Base-by-base conservation (phyloP, 176 grass and related monocot species). In the Eleusine indica region DNA sequence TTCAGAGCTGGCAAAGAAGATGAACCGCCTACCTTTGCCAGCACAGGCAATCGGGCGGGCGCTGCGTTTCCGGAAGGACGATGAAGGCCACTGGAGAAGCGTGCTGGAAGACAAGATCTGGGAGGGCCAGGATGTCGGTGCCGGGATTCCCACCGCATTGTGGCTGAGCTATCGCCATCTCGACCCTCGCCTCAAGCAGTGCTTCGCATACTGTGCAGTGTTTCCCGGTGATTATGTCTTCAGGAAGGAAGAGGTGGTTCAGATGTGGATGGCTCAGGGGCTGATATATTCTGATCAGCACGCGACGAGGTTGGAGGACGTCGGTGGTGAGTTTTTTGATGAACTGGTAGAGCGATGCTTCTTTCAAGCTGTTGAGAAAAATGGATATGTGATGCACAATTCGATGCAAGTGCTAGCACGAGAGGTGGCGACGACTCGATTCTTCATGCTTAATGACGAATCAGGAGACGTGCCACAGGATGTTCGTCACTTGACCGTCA, bases 151-250 rank as follows among this genome's bases (percentile, higher is more conserved):
- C 2, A 75, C 69, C 7, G 87, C 81, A 1, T 4, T 88, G 81
- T 88, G 81, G 81, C 75, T 88, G 75, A 68, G 81, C 81, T 88
- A 88, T 17, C 87, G 71, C 7, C 87, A 84, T 51, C 87, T 88
- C 1, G 81, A 88, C 11, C 81, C 87, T 17, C 81, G 75, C 60
- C 87, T 88, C 61, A 88, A 88, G 22, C 81, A 84, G 49, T 88
- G 87, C 0, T 88, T 88, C 9, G 69, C 75, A 9, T 88, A 88
- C 10, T 84, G 29, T 32, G 81, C 81, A 0, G 87, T 88, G 61
- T 79, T 88, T 67, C 76, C 87, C 2, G 11, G 52, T 17, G 52
- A 79, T 29, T 37, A 68, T 74, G 49, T 74, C 69, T 84, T 88
- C 21, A 39, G 40, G 68, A 88, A 84, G 87, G 81, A 88, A 60